phyloP scores from a whole-genome alignment of 345 rosid species.

The Linum usitatissimum region DNA sequence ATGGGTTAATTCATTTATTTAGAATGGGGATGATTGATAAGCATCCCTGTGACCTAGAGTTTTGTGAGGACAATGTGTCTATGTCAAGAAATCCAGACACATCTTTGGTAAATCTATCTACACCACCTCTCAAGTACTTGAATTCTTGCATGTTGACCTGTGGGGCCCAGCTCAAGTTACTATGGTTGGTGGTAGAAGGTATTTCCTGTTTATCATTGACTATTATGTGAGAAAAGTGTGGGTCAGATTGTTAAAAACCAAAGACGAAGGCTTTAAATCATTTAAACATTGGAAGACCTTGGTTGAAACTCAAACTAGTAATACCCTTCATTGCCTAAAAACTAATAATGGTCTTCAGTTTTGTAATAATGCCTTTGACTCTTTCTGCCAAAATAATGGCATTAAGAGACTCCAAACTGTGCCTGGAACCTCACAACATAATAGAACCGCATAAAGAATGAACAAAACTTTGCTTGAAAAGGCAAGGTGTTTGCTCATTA shows the following conservation, averaged over 20 bases:
- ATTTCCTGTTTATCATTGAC: constrained; percentile 2
- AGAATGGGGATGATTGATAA: no score
- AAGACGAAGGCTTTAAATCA: not conserved
- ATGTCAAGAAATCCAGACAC: not conserved
- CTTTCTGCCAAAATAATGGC: constrained; percentile 1
- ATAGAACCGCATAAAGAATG: not conserved
- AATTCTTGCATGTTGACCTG: not conserved
- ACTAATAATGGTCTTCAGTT: not conserved
- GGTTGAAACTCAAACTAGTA: not conserved
- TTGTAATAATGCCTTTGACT: not conserved
- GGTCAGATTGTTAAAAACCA: not conserved
- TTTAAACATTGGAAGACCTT: constrained; percentile 8
- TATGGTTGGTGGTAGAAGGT: not conserved
- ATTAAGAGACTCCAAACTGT: not conserved
- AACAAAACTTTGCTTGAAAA: not conserved
- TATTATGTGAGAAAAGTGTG: constrained; percentile 5
- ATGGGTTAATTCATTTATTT: no score
- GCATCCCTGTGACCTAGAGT: not conserved
- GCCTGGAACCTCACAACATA: not conserved
- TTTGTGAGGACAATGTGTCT: constrained; percentile 1
- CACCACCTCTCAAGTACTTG: not conserved
- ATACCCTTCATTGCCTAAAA: not conserved
- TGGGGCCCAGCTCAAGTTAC: not conserved
- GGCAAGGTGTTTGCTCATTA: no score
- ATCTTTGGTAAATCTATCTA: not conserved